Percentiles rank a stretch among this genome's conserved stretches.
These are phyloP conservation scores for Dryas octopetala DNA, from an alignment of 306 rosid species.

Conservation along the genomic window DNA sequence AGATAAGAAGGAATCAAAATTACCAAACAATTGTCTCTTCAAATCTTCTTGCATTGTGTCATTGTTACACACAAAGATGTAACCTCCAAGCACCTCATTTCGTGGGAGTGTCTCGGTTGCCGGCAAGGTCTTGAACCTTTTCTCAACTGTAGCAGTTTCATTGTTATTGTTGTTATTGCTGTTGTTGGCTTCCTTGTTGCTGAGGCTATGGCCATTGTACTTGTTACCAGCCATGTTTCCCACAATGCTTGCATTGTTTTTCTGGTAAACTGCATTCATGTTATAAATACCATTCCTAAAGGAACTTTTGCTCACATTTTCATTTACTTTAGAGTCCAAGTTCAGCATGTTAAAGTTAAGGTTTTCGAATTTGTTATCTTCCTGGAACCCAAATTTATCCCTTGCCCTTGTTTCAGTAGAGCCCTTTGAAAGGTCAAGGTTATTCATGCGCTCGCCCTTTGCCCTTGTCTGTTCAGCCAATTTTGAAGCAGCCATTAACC, in stretches of 20 bases:
- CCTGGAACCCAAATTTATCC: slow-evolving; percentile 85
- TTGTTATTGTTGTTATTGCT: slow-evolving; percentile 36
- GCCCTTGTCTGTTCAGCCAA: slow-evolving; percentile 92
- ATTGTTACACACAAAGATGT: slow-evolving; percentile 96
- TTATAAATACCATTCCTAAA: slow-evolving; percentile 60
- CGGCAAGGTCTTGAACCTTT: slow-evolving; percentile 98
- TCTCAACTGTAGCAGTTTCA: slow-evolving; percentile 64
- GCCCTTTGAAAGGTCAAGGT: slow-evolving; percentile 86
- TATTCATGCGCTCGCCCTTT: slow-evolving; percentile 88
- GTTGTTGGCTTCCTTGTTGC: slow-evolving; percentile 62
- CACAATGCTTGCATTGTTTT: slow-evolving; percentile 54
- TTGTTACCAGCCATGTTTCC: slow-evolving; percentile 62
- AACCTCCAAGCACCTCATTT: slow-evolving; percentile 97
- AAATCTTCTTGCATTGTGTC: slow-evolving; percentile 99
- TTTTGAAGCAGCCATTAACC: slow-evolving; percentile 89
- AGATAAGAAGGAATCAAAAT: slow-evolving; percentile 10
- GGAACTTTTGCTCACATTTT: slow-evolving; percentile 58
- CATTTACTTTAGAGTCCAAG: slow-evolving; percentile 67
- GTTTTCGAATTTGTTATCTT: slow-evolving; percentile 85
- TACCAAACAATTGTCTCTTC: slow-evolving; percentile 94
- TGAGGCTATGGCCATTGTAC: slow-evolving; percentile 54
- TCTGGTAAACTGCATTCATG: slow-evolving; percentile 72
- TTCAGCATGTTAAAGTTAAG: slow-evolving; percentile 75
- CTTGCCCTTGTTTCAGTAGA: slow-evolving; percentile 63
- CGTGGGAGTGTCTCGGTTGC: slow-evolving; percentile 97